Conservation (phyloP, 257 asterid species). For the Agastache rugosa region DNA sequence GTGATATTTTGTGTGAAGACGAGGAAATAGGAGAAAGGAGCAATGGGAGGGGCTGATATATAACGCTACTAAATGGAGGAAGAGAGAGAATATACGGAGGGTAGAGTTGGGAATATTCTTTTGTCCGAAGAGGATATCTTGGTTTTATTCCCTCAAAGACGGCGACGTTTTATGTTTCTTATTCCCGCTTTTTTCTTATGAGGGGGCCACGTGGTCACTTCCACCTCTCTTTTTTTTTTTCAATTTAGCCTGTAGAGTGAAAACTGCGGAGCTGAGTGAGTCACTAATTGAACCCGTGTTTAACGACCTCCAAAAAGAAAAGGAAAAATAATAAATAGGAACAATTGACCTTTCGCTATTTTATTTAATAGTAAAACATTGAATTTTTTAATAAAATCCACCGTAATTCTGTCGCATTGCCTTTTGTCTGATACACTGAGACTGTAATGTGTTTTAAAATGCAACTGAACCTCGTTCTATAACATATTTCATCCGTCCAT, state of each 20-base stretch:
- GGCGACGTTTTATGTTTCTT: conserved; percentile 30
- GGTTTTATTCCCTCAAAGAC: conserved; percentile 59
- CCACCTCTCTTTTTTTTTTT: background rate
- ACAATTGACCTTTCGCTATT: background rate
- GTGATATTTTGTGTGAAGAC: background rate
- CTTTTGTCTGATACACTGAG: background rate
- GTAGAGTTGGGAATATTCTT: conserved; percentile 72
- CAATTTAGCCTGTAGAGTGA: background rate
- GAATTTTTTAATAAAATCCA: background rate
- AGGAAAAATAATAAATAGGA: background rate
- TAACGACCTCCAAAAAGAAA: too few relatives aligned
- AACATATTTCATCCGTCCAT: too few relatives aligned
- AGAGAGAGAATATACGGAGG: conserved; percentile 56
- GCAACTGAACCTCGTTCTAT: too few relatives aligned
- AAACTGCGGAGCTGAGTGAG: background rate
- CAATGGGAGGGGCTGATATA: conserved; percentile 27
- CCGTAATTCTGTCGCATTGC: background rate
- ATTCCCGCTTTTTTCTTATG: background rate
- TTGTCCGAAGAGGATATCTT: conserved; percentile 61
- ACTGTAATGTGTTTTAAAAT: background rate
- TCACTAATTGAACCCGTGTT: too few relatives aligned
- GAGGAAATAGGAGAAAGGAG: conserved; percentile 22
- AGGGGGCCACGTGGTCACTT: conserved; percentile 30
- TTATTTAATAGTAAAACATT: background rate
- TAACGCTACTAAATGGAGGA: conserved; percentile 34